Evolutionary conservation across 192 early-diverging fungal genomes (phyloP).

Genomic region (Podochytrium sp.): DNA sequence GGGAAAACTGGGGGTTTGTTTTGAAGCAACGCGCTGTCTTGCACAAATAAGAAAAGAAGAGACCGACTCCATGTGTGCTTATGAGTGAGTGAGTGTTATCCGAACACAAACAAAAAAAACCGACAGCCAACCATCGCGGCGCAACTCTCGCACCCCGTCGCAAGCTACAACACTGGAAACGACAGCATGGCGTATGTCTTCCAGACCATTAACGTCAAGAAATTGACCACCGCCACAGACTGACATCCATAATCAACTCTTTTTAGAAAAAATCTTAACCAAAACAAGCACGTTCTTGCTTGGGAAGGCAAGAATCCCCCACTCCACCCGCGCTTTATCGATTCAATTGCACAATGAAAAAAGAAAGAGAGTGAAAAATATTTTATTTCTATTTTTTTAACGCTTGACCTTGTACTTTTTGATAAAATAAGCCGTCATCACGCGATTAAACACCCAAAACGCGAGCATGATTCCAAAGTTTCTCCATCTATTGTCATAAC

Average conservation of each 20-base stretch:
- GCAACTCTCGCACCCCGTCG: background rate
- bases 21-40: too few species aligned
- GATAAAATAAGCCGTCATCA: conserved; percentile 21
- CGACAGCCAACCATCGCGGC: background rate
- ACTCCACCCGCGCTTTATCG: too few species aligned
- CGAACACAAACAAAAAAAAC: background rate
- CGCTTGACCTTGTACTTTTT: conserved; percentile 17
- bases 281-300: too few species aligned
- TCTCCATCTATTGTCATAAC: conserved; percentile 23
- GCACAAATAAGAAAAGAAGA: background rate
- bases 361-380: background rate
- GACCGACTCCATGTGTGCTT: background rate
- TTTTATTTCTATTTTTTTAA: too few species aligned
- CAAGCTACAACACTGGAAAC: background rate
- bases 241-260: too few species aligned
- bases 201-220: conserved; percentile 55
- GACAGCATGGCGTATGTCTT: conserved; percentile 21
- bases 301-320: too few species aligned
- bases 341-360: background rate
- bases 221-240: conserved; percentile 16
- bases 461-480: conserved; percentile 23
- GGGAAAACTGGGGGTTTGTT: too few species aligned
- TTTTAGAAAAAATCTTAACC: too few species aligned
- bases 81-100: background rate
- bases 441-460: conserved; percentile 26